A percentile compares a stretch with the other conserved stretches of the same genome.
Evolutionary conservation across 2,329 filamentous ascomycete species (phyloP).

Genomic region (Phaeosphaeriaceae sp.): DNA sequence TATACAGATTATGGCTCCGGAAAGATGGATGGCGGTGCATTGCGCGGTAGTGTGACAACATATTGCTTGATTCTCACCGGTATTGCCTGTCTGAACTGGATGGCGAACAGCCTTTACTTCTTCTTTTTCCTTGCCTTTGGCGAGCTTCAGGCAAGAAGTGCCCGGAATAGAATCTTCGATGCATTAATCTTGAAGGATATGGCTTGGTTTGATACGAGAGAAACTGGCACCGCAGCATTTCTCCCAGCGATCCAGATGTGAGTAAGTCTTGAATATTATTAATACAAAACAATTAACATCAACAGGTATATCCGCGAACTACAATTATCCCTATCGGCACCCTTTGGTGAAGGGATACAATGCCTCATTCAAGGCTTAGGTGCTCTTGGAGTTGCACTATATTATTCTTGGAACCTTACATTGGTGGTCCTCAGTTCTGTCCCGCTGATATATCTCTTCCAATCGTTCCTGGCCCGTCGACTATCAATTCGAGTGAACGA

Average conservation of each 20-base stretch:
- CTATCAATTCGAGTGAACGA: constrained; percentile 70
- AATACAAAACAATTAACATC: too few relatives aligned
- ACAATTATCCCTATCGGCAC: constrained; percentile 79
- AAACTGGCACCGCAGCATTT: constrained; percentile 74
- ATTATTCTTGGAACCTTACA: constrained; percentile 83
- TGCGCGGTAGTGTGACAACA: constrained; percentile 63
- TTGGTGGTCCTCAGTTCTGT: constrained; percentile 77
- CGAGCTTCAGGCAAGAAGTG: constrained; percentile 75
- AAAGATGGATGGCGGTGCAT: constrained; percentile 54
- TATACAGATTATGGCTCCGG: constrained; percentile 71
- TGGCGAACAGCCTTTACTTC: constrained; percentile 71
- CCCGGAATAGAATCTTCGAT: constrained; percentile 69
- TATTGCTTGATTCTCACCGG: constrained; percentile 69
- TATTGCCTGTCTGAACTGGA: constrained; percentile 70
- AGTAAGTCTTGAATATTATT: too few relatives aligned
- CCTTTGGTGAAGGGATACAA: constrained; percentile 72
- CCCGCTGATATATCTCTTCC: constrained; percentile 68
- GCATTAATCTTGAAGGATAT: constrained; percentile 75
- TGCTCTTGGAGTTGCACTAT: constrained; percentile 75
- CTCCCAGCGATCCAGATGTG: constrained; percentile 77
- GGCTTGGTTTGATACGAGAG: constrained; percentile 79
- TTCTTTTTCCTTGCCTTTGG: constrained; percentile 77
- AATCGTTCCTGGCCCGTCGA: constrained; percentile 65
- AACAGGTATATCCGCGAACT: constrained; percentile 81
- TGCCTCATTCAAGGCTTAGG: constrained; percentile 69